These are phyloP conservation scores for Saxophila tyrrhenica DNA, from an alignment of 495 filamentous ascomycete species.

Conservation along the genomic window DNA sequence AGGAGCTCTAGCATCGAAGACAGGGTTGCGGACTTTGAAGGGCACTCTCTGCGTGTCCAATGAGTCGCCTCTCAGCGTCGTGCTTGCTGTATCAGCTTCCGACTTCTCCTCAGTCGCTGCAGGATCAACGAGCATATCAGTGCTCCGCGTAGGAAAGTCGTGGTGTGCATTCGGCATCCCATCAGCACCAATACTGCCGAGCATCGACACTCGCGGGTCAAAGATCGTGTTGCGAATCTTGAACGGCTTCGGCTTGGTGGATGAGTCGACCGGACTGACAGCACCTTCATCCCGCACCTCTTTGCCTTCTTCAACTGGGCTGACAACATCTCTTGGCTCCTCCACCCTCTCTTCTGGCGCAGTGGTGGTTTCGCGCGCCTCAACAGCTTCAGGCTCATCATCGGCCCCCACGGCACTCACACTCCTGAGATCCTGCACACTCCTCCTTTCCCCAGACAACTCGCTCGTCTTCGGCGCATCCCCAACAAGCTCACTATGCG, in stretches of 20 bases:
- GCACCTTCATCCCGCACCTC: neutral
- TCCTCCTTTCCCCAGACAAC: neutral
- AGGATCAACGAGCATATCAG: neutral
- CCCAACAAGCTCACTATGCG: neutral
- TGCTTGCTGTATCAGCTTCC: neutral
- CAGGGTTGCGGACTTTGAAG: constrained; percentile 10
- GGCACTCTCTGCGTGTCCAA: neutral
- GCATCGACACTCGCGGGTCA: constrained; percentile 8
- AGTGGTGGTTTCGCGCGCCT: too few relatives aligned
- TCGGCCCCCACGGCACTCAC: neutral
- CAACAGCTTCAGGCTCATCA: too few relatives aligned
- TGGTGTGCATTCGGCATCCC: constrained; percentile 14
- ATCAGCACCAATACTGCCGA: constrained; percentile 15
- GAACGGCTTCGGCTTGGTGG: neutral
- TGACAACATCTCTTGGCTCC: neutral
- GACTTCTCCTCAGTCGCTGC: neutral
- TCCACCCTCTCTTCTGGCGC: too few relatives aligned
- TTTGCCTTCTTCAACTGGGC: neutral
- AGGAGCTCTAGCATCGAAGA: constrained; percentile 2
- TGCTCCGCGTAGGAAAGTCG: neutral
- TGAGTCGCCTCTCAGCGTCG: neutral
- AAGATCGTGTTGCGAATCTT: constrained; percentile 5
- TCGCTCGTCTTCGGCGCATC: constrained; percentile 6
- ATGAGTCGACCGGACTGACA: neutral
- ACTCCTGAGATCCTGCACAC: neutral